Percentiles rank a stretch among this genome's conserved stretches.
Conservation (phyloP, 805 yeast genomes). For the Metschnikowia bowlesiae region DNA sequence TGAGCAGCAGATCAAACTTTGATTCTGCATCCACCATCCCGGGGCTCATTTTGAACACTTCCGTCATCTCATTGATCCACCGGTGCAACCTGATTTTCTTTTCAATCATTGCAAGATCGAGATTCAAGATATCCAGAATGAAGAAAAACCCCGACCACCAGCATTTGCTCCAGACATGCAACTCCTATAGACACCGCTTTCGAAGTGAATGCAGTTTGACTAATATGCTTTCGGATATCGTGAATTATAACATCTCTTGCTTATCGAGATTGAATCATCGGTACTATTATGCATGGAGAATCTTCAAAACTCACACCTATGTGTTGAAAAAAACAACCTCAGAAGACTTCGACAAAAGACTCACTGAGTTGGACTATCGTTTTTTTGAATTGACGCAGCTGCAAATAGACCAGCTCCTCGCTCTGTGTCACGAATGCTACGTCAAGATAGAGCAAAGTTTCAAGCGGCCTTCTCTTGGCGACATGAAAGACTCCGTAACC, state of each 20-base stretch:
- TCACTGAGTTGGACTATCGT: background rate
- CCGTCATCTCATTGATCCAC: slow-evolving; percentile 30
- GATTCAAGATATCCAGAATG: slow-evolving; percentile 20
- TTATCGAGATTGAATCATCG: slow-evolving; percentile 12
- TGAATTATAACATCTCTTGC: slow-evolving; percentile 9
- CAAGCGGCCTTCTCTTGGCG: background rate
- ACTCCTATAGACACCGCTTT: slow-evolving; percentile 19
- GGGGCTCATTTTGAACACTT: slow-evolving; percentile 41
- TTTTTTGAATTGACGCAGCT: slow-evolving; percentile 1
- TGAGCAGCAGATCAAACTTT: slow-evolving; percentile 32
- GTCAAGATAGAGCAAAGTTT: background rate
- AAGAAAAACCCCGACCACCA: slow-evolving; percentile 20
- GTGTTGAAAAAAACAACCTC: slow-evolving; percentile 5
- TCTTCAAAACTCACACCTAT: slow-evolving; percentile 10
- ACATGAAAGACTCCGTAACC: background rate
- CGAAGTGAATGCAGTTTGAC: slow-evolving; percentile 23
- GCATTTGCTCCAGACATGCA: slow-evolving; percentile 13
- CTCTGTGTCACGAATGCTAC: background rate
- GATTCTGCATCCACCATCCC: slow-evolving; percentile 31
- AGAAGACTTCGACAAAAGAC: slow-evolving; percentile 1
- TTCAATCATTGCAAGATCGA: slow-evolving; percentile 22
- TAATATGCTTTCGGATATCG: slow-evolving; percentile 24
- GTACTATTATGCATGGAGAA: slow-evolving; percentile 17
- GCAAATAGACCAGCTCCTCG: slow-evolving; percentile 2
- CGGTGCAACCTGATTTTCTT: slow-evolving; percentile 27